phyloP scores from a whole-genome alignment of 1,284 basidiomycete genomes.

The Cutaneotrichosporon spelunceum region DNA sequence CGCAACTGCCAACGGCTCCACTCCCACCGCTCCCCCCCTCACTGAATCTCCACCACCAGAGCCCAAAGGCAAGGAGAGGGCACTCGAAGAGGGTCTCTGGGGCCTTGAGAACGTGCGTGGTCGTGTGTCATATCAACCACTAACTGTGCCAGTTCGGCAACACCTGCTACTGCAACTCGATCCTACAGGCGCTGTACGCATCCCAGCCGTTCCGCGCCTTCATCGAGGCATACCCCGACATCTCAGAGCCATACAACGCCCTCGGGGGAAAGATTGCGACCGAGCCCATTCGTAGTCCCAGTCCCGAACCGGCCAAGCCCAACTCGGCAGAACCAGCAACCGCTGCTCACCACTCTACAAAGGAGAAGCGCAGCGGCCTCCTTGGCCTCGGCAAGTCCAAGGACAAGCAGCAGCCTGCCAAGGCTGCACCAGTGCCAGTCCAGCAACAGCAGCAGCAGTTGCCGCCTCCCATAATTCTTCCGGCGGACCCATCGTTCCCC shows the following conservation, averaged over 20 bases:
- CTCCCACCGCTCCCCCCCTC: background rate
- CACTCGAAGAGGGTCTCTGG: conserved; percentile 57
- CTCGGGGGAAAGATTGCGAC: conserved; percentile 30
- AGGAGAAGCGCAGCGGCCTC: conserved; percentile 30
- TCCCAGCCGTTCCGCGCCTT: conserved; percentile 77
- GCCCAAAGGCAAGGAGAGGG: conserved; percentile 30
- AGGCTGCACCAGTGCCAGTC: conserved; percentile 3
- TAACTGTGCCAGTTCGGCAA: conserved; percentile 58
- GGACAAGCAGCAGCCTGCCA: background rate
- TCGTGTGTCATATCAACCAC: background rate
- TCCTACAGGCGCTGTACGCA: conserved; percentile 91
- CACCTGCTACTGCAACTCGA: conserved; percentile 94
- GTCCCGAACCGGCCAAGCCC: conserved; percentile 16
- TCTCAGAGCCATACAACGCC: conserved; percentile 40
- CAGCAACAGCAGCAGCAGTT: conserved; percentile 13
- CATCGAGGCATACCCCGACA: conserved; percentile 59
- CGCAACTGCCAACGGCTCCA: conserved; percentile 12
- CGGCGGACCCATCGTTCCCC: conserved; percentile 57
- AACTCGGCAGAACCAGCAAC: conserved; percentile 24
- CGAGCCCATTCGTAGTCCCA: conserved; percentile 15
- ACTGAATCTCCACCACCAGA: conserved; percentile 5
- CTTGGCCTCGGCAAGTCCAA: conserved; percentile 23
- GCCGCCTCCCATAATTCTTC: conserved; percentile 24
- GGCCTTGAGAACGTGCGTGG: conserved; percentile 84
- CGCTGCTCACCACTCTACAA: conserved; percentile 10